These are phyloP conservation scores for Hondaea fermentalgiana DNA, from an alignment of 108 stramenopile genomes.

Conservation along the genomic window DNA sequence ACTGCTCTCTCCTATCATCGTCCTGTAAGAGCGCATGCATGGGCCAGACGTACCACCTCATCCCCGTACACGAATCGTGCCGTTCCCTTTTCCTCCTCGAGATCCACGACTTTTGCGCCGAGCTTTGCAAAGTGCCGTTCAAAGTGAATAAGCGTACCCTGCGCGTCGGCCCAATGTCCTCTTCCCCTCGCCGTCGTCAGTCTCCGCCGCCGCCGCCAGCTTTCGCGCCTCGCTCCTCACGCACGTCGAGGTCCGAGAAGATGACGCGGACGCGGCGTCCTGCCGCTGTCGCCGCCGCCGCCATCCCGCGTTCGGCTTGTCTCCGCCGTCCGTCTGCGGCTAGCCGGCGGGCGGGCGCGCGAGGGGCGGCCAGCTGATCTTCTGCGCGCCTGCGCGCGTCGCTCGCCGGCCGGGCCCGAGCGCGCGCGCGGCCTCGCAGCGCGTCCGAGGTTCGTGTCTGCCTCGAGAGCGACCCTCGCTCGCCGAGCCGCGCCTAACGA, in stretches of 20 bases:
- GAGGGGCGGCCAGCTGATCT: too few species aligned
- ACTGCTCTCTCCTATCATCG: too few species aligned
- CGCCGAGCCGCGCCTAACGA: too few species aligned
- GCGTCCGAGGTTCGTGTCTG: too few species aligned
- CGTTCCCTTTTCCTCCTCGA: background rate
- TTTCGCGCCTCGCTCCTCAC: background rate
- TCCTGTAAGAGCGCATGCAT: background rate
- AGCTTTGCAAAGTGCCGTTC: background rate
- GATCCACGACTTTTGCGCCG: background rate
- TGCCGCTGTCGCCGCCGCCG: too few species aligned
- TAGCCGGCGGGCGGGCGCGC: too few species aligned
- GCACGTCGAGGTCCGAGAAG: background rate
- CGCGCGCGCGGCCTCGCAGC: too few species aligned
- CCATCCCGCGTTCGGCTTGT: too few species aligned
- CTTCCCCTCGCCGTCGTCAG: background rate
- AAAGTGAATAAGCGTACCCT: background rate
- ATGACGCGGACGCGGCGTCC: background rate
- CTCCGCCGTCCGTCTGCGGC: too few species aligned
- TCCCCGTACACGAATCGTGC: background rate
- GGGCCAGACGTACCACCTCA: background rate
- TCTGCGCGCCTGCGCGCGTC: too few species aligned
- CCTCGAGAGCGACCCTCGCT: too few species aligned
- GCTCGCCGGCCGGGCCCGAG: too few species aligned
- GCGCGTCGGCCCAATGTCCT: background rate
- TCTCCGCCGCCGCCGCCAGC: background rate